These are phyloP conservation scores for Apiospora arundinis DNA, from an alignment of 2,329 filamentous ascomycete genomes.

Conservation along the genomic window DNA sequence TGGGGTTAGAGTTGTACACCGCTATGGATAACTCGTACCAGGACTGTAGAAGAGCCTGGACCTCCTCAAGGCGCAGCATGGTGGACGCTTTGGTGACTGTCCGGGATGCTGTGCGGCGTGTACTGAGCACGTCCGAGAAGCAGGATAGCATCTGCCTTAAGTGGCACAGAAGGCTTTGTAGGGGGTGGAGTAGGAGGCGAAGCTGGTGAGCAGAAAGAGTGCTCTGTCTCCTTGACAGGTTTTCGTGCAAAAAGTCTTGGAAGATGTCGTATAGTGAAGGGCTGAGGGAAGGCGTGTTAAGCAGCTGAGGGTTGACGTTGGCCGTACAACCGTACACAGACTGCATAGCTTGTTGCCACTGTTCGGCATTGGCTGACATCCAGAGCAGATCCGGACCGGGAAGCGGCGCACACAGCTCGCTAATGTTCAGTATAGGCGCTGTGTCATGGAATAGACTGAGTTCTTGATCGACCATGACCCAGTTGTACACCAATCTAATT, in stretches of 20 bases:
- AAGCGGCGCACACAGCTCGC: conserved; percentile 69
- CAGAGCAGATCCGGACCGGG: conserved; percentile 67
- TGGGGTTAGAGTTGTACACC: conserved; percentile 60
- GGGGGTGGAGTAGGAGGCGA: conserved; percentile 70
- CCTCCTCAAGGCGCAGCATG: conserved; percentile 66
- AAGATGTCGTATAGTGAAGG: conserved; percentile 70
- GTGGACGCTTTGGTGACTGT: conserved; percentile 66
- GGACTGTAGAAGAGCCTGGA: conserved; percentile 66
- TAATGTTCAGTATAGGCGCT: conserved; percentile 67
- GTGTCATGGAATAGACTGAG: conserved; percentile 71
- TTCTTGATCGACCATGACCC: conserved; percentile 78
- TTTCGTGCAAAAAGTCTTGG: conserved; percentile 70
- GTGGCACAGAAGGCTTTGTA: conserved; percentile 70
- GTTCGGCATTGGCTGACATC: conserved; percentile 62
- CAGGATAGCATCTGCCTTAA: conserved; percentile 69
- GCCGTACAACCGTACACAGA: conserved; percentile 60
- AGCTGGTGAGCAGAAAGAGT: conserved; percentile 61
- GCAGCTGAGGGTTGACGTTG: conserved; percentile 57
- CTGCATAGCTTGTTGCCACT: conserved; percentile 67
- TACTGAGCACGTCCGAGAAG: conserved; percentile 61
- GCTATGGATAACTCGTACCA: conserved; percentile 71
- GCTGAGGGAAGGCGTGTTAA: conserved; percentile 58
- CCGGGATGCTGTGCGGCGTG: conserved; percentile 47
- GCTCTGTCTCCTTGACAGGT: conserved; percentile 56
- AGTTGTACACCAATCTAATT: conserved; percentile 72